These are phyloP conservation scores for Mortierella sp. DNA, from an alignment of 371 early-diverging fungal genomes.

Conservation along the genomic window DNA sequence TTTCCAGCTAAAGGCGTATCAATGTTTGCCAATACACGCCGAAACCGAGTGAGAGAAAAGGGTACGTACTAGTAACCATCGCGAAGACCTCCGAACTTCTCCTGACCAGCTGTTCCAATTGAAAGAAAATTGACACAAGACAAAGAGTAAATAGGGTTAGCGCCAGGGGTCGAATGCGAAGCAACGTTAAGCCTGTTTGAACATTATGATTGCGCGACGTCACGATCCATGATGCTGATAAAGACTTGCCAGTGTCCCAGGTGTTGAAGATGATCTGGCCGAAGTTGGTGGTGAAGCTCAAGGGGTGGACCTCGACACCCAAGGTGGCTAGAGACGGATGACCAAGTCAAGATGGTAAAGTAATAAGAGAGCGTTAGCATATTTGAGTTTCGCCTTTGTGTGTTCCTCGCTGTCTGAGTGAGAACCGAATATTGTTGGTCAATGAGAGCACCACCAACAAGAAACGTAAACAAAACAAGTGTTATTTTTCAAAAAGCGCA, in stretches of 20 bases:
- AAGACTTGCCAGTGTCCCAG: slow-evolving; percentile 88
- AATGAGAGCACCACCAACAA: slow-evolving; percentile 3
- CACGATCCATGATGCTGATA: neutral
- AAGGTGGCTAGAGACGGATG: slow-evolving; percentile 88
- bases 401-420: neutral
- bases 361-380: slow-evolving; percentile 6
- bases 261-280: slow-evolving; percentile 98
- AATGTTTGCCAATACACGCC: neutral
- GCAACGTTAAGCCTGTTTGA: neutral
- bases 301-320: slow-evolving; percentile 99
- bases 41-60: neutral
- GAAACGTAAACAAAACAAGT: slow-evolving; percentile 8
- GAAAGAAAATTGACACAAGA: neutral
- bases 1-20: neutral
- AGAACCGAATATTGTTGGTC: slow-evolving; percentile 1
- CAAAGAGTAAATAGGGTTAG: neutral
- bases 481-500: slow-evolving; percentile 1
- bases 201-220: neutral
- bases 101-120: slow-evolving; percentile 93
- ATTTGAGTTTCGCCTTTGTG: neutral
- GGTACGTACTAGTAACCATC: slow-evolving; percentile 99
- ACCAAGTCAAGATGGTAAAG: slow-evolving; percentile 11
- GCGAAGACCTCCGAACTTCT: slow-evolving; percentile 99
- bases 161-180: neutral
- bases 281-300: slow-evolving; percentile 98